A percentile compares a stretch with the other conserved stretches of the same genome.
phyloP scores from a whole-genome alignment of 208 protist species.

The Vickermania spadyakhi region DNA sequence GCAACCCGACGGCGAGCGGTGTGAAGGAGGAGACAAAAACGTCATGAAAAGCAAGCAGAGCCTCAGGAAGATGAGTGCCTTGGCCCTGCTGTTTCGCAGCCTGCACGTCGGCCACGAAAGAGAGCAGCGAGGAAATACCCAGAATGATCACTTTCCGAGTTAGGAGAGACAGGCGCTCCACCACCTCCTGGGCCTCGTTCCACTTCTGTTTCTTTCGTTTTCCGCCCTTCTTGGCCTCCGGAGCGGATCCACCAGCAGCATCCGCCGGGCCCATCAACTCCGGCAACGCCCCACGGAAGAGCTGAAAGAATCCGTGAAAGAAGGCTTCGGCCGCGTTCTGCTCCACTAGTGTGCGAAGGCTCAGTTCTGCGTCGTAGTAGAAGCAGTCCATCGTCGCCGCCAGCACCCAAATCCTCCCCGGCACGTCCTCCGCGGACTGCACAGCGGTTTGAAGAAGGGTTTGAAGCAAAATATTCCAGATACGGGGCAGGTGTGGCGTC shows the following conservation, averaged over 20 bases:
- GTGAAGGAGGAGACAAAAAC: constrained; percentile 31
- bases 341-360: constrained; percentile 39
- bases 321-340: constrained; percentile 54
- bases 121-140: constrained; percentile 40
- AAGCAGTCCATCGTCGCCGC: constrained; percentile 80
- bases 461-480: constrained; percentile 57
- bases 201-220: constrained; percentile 1
- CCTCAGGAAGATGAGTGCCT: neutral
- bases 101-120: constrained; percentile 3
- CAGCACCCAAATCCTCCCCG: constrained; percentile 67
- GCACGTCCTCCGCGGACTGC: constrained; percentile 25
- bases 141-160: constrained; percentile 72
- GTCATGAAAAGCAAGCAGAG: constrained; percentile 6
- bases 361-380: constrained; percentile 70
- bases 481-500: constrained; percentile 44
- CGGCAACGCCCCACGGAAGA: constrained; percentile 32
- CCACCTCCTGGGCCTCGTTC: constrained; percentile 33
- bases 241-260: neutral
- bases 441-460: constrained; percentile 52
- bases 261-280: neutral
- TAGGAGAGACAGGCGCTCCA: constrained; percentile 60
- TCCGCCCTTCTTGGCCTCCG: constrained; percentile 39
- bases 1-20: constrained; percentile 25
- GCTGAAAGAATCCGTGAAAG: constrained; percentile 62
- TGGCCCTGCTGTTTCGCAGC: constrained; percentile 1